phyloP scores from a whole-genome alignment of 768 basidiomycete genomes.

The Asterophora parasitica region DNA sequence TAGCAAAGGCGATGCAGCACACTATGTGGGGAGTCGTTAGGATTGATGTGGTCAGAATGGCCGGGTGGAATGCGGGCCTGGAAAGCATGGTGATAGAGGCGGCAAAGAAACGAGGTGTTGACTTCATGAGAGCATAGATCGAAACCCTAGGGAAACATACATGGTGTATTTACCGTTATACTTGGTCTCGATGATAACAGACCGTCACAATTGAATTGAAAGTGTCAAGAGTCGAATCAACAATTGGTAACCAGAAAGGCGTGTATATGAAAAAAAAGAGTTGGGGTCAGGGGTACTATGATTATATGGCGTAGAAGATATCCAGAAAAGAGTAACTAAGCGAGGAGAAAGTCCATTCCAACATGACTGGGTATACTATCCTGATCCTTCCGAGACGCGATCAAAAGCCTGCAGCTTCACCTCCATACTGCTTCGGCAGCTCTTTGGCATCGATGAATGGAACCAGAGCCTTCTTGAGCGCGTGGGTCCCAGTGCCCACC shows the following conservation, averaged over 20 bases:
- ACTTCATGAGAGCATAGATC: no score
- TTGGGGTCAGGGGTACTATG: no score
- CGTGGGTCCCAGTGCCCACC: conserved; percentile 58
- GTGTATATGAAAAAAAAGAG: no score
- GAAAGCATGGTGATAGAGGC: background rate
- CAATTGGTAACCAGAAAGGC: no score
- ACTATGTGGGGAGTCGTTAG: background rate
- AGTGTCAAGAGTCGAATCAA: no score
- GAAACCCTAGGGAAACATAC: no score
- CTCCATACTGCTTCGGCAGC: conserved; percentile 71
- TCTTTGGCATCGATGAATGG: conserved; percentile 50
- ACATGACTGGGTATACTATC: background rate
- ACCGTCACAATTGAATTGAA: no score
- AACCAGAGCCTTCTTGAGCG: conserved; percentile 57
- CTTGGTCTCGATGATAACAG: no score
- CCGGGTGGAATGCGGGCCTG: background rate
- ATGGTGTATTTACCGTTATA: no score
- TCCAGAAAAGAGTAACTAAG: background rate
- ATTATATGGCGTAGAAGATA: no score
- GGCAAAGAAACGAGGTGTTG: background rate
- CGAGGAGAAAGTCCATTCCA: background rate
- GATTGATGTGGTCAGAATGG: background rate
- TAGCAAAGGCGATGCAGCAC: background rate
- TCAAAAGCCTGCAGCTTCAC: conserved; percentile 52
- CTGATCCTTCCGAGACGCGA: background rate